phyloP scores from a whole-genome alignment of 1,284 basidiomycete species.

The Ceratobasidium sp. region DNA sequence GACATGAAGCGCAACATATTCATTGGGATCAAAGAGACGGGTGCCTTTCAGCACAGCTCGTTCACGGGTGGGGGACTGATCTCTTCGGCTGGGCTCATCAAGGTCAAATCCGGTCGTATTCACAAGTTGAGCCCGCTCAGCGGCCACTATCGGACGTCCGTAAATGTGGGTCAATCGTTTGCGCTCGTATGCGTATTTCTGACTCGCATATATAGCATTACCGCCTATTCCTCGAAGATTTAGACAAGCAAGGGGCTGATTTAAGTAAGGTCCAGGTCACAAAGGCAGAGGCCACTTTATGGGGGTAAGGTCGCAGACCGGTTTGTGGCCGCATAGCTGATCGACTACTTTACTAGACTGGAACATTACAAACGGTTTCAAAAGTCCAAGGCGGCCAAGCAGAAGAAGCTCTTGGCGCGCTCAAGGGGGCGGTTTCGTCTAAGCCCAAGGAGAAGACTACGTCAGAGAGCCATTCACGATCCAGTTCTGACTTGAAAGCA shows the following conservation, averaged over 20 bases:
- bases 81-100: slow-evolving; percentile 70
- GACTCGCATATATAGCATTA: slow-evolving; percentile 58
- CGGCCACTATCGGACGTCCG: slow-evolving; percentile 57
- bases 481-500: background rate
- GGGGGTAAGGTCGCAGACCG: slow-evolving; percentile 54
- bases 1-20: slow-evolving; percentile 70
- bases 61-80: slow-evolving; percentile 64
- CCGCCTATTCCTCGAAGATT: slow-evolving; percentile 62
- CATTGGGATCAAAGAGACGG: slow-evolving; percentile 72
- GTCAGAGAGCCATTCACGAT: background rate
- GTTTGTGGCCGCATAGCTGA: background rate
- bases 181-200: background rate
- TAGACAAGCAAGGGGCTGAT: slow-evolving; percentile 66
- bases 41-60: slow-evolving; percentile 74
- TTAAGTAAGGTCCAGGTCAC: slow-evolving; percentile 66
- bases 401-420: slow-evolving; percentile 33
- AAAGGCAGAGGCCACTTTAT: slow-evolving; percentile 63
- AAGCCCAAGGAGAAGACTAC: slow-evolving; percentile 9
- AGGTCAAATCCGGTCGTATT: slow-evolving; percentile 68
- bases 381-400: slow-evolving; percentile 20
- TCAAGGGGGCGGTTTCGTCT: slow-evolving; percentile 27
- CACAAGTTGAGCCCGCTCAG: slow-evolving; percentile 63
- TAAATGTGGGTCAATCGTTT: slow-evolving; percentile 51
- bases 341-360: background rate
- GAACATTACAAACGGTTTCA: slow-evolving; percentile 30